A percentile compares a stretch with the other conserved stretches of the same genome.
Evolutionary conservation across 257 asterid species (phyloP).

Genomic region (Jaltomata sinuosa): DNA sequence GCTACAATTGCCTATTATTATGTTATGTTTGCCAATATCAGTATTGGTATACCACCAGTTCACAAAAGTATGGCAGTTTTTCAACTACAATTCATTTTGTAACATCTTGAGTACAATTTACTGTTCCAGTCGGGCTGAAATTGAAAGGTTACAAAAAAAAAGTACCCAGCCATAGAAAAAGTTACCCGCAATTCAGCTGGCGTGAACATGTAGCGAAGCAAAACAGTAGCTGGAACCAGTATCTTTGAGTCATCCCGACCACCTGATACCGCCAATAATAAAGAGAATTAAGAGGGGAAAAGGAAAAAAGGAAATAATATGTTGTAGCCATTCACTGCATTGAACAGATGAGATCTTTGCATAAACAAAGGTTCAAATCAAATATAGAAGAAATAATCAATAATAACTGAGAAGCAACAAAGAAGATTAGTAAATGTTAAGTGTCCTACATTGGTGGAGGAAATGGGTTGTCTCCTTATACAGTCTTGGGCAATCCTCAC

Average conservation of each 20-base stretch:
- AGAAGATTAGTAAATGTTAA: not conserved
- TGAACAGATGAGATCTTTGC: not conserved
- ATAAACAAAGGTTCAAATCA: not conserved
- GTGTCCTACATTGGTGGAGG: not conserved
- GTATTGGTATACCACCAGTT: not conserved
- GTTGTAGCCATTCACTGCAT: not conserved
- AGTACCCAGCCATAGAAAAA: not conserved
- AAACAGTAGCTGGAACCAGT: constrained; percentile 68
- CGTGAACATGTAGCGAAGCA: constrained; percentile 83
- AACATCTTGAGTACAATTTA: not conserved
- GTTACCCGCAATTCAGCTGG: constrained; percentile 88
- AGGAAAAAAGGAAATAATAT: not conserved
- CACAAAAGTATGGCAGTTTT: not conserved
- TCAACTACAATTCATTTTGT: not conserved
- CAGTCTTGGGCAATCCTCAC: not conserved
- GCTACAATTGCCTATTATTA: not conserved
- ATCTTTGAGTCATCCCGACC: constrained; percentile 89
- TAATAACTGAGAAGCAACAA: not conserved
- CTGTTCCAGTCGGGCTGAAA: not conserved
- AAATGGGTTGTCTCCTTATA: not conserved
- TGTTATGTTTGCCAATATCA: not conserved
- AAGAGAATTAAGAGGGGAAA: not conserved
- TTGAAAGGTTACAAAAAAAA: not conserved
- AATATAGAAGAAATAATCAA: not conserved
- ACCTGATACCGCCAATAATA: constrained; percentile 38